Conservation (phyloP, 768 basidiomycete species). For the Pleurotus giganteus region DNA sequence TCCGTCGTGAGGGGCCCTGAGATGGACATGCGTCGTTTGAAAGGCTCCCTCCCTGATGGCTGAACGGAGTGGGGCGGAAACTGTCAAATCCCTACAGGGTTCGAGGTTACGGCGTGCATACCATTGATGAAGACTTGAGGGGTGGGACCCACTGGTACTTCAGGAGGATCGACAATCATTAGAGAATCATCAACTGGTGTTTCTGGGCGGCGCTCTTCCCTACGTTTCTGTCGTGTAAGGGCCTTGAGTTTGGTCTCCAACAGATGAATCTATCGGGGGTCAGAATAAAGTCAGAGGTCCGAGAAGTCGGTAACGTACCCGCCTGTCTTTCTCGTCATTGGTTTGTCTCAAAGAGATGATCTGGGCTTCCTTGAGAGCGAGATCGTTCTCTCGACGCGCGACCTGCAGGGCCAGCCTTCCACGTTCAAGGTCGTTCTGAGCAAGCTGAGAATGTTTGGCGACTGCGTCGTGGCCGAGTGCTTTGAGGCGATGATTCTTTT, state of each 20-base stretch:
- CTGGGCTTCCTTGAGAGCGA: neutral
- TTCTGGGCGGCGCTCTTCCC: neutral
- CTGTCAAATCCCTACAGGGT: neutral
- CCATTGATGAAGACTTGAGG: neutral
- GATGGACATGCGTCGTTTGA: neutral
- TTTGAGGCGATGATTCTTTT: neutral
- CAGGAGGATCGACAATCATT: conserved; percentile 1
- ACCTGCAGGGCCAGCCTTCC: neutral
- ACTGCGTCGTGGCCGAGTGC: neutral
- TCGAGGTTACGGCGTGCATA: neutral
- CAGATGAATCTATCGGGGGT: neutral
- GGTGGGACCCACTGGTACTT: neutral
- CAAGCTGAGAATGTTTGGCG: neutral
- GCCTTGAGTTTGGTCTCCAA: conserved; percentile 1
- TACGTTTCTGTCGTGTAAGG: neutral
- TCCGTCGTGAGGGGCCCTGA: neutral
- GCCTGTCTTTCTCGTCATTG: neutral
- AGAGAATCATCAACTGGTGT: conserved; percentile 1
- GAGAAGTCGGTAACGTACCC: neutral
- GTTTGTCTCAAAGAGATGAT: neutral
- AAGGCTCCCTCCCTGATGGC: neutral
- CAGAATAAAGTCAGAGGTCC: neutral
- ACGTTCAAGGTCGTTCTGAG: neutral
- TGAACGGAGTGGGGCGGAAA: neutral
- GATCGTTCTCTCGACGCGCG: neutral